Base-by-base conservation (phyloP, 2,329 filamentous ascomycete species). In the Nemania serpens region DNA sequence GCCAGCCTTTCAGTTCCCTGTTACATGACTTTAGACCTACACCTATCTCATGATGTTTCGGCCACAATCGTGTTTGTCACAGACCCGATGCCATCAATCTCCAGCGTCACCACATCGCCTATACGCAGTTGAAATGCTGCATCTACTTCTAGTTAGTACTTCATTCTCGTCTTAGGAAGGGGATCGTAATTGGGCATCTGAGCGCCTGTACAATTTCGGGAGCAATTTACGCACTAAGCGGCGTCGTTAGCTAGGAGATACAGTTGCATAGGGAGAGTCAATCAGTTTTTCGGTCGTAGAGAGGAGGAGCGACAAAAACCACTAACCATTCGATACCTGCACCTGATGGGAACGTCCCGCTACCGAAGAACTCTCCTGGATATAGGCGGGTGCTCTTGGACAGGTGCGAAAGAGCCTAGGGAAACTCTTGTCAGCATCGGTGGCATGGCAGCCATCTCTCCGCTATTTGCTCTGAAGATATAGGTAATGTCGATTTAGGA, bases 351-450 rank as follows among this genome's bases (percentile, higher is more conserved):
- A 70, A 67, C 9, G 69, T 71, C 1, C 69, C 69, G 33, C 66
- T 67, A 15, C 68, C 69, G 37, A 71, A 70, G 50, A 71, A 69
- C 52, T 71, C 69, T 36, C 69, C 69, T 6, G 68, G 66, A 17
- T 70, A 69, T 33, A 71, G 56, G 41, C 58, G 59, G 3, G 69
- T 71, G 25, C 62, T 51, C 46, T 61, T 61, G 10, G 69, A 71
- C 0, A 64, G 65, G 41, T 70, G 68, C 22, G 65, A 59, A 13
- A 71, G 51, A 18, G 69, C 65, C 65, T 66, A 34, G 2, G 10
- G 34, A 22, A 41, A 43, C 3, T 10, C 17, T 22, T 3, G 17
- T 55, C 20, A 58, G 60, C 18, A 39, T n/a, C 11, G 11, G 4
- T 12, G 15, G 11, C 36, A 12, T 39, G 36, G 36, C 36, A 39